Percentiles rank a stretch among this genome's conserved stretches.
These are phyloP conservation scores for Brettanomyces anomalus DNA, from an alignment of 805 yeast species.

Conservation along the genomic window DNA sequence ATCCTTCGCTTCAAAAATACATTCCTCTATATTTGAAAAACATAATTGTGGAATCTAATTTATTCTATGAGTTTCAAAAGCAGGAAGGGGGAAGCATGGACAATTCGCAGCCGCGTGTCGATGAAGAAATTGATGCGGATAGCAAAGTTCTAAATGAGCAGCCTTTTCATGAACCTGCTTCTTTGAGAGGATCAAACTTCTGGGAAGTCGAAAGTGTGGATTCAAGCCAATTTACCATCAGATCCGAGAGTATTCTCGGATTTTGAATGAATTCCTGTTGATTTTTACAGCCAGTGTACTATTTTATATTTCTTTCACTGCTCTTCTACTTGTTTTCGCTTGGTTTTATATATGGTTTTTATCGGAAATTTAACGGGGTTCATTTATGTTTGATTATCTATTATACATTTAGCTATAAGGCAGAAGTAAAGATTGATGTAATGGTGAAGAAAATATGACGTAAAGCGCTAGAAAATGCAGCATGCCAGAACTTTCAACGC, in stretches of 20 bases:
- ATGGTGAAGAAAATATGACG: no score
- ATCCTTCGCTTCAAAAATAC: constrained; percentile 21
- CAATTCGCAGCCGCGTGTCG: no score
- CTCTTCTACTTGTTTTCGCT: neutral
- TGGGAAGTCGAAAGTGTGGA: constrained; percentile 20
- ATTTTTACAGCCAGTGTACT: no score
- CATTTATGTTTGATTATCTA: neutral
- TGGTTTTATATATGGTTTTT: neutral
- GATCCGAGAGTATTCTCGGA: constrained; percentile 20
- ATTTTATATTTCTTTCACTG: no score
- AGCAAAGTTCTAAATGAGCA: no score
- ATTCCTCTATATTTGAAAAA: constrained; percentile 23
- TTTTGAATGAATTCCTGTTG: constrained; percentile 7
- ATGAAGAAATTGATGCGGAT: neutral
- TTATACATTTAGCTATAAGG: neutral
- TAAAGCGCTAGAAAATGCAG: no score
- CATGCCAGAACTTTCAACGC: no score
- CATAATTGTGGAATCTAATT: constrained; percentile 18
- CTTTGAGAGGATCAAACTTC: constrained; percentile 9
- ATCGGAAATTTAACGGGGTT: neutral
- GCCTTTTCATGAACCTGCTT: neutral
- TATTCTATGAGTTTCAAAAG: constrained; percentile 13
- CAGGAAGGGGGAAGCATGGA: constrained; percentile 2
- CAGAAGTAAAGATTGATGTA: no score
- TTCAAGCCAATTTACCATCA: constrained; percentile 18